These are phyloP conservation scores for Xylariaceae sp. DNA, from an alignment of 2,329 filamentous ascomycete species.

Conservation along the genomic window DNA sequence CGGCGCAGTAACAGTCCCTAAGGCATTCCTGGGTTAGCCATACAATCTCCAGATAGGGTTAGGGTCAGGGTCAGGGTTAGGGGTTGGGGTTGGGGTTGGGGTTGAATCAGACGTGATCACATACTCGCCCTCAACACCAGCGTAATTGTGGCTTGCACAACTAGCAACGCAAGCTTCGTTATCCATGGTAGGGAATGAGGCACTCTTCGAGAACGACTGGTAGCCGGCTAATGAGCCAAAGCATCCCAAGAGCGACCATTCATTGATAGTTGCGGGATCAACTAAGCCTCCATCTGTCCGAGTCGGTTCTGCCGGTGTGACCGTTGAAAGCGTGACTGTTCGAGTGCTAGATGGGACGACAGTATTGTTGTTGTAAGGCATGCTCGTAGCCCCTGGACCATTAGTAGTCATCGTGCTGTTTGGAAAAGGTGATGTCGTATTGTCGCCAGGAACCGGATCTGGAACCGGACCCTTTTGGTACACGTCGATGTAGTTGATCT, in stretches of 20 bases:
- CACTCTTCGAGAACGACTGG: conserved; percentile 31
- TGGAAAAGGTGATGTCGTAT: conserved; percentile 6
- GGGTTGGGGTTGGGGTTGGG: too few relatives aligned
- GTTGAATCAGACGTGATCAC: conserved; percentile 6
- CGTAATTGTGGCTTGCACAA: conserved; percentile 36
- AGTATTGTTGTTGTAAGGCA: conserved; percentile 3
- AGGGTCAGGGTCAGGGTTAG: too few relatives aligned
- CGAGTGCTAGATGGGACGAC: conserved; percentile 21
- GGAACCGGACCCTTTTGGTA: conserved; percentile 29
- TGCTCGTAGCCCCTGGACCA: conserved; percentile 6
- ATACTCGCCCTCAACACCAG: conserved; percentile 36
- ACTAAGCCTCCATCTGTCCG: conserved; percentile 10
- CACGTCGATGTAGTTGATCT: conserved; percentile 53
- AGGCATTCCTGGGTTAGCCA: conserved; percentile 1
- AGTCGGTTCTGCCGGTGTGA: conserved; percentile 18
- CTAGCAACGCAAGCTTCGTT: conserved; percentile 35
- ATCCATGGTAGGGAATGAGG: conserved; percentile 36
- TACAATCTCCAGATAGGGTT: background rate
- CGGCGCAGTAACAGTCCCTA: conserved; percentile 44
- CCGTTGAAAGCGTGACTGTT: conserved; percentile 24
- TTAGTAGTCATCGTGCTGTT: conserved; percentile 6
- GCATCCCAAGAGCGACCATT: conserved; percentile 32
- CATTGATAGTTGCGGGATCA: conserved; percentile 17
- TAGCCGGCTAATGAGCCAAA: conserved; percentile 38
- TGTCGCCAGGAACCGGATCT: background rate